Base-by-base conservation (phyloP, 306 rosid genomes). In the Benincasa hispida region DNA sequence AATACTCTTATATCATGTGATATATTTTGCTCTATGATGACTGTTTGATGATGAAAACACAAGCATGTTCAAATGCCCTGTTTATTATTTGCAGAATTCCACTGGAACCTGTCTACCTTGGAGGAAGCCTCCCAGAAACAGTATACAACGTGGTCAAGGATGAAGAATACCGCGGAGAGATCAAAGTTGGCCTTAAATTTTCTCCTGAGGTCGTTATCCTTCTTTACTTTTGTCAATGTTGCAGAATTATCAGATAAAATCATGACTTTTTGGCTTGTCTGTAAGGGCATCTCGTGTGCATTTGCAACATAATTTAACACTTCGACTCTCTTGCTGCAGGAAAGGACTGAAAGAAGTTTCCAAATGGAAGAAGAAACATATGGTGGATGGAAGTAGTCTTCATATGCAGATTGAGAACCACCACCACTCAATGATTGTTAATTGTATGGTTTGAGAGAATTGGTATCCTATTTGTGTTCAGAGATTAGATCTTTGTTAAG, bases 301-400 rank as follows among this genome's bases (percentile, higher is more conserved):
- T 32, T 62, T 62, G 24, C 70, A 2, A 62, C 35, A 22, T 27
- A 39, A 37, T 19, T 19, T 41, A 39, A 67, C 74, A 11, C 11
- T 25, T 47, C 8, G 39, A 70, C 27, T 21, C 18, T 72, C 27
- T 72, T 14, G 37, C 45, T 1, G 45, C 76, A 72, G 76, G 60
- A 48, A 35, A 50, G 76, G 51, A 48, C 17, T 10, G 18, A 24
- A 18, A 48, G 60, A 50, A 21, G 10, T 28, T 72, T 28, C 18
- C 42, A 72, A 27, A 81, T 77, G 70, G 82, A 74, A 79, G 85
- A 79, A 3, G 82, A 87, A 39, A 45, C 73, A 79, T 61, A 77
- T 24, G 93, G 93, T 45, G 97, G 97, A 57, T 92, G 93, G 93
- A 90, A 87, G 54, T 80, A 90, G 47, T 92, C 97, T 14, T 8